These are phyloP conservation scores for Erysimum cheiranthoides DNA, from an alignment of 345 rosid species.

Conservation along the genomic window DNA sequence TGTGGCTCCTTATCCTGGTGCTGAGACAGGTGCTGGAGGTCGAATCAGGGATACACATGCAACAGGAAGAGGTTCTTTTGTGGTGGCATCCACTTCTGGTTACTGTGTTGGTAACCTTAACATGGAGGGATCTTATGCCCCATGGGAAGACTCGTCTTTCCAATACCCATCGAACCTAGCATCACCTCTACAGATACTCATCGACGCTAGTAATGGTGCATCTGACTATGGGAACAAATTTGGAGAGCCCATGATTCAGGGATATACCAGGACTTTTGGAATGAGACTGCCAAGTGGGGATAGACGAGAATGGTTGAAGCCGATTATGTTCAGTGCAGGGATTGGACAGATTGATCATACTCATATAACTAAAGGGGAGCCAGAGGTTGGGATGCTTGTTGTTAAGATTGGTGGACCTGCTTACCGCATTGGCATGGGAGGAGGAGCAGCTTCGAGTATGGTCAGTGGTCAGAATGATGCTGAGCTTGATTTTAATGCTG, in stretches of 20 bases:
- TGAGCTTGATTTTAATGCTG: constrained; percentile 97
- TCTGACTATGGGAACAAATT: constrained; percentile 96
- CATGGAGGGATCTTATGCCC: constrained; percentile 81
- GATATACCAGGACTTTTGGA: constrained; percentile 88
- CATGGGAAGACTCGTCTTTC: constrained; percentile 88
- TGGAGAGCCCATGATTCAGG: constrained; percentile 96
- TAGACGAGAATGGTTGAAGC: constrained; percentile 96
- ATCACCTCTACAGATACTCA: constrained; percentile 86
- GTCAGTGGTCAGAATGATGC: constrained; percentile 98
- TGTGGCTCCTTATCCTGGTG: constrained; percentile 98
- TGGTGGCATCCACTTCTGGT: constrained; percentile 86
- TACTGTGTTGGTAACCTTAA: constrained; percentile 88
- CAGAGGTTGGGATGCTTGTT: constrained; percentile 90
- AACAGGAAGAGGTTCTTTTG: constrained; percentile 94
- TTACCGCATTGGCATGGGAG: constrained; percentile 96
- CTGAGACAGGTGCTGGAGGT: constrained; percentile 98
- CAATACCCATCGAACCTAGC: constrained; percentile 81
- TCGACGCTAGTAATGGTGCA: constrained; percentile 94
- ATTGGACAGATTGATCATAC: constrained; percentile 93
- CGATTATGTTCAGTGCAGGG: constrained; percentile 95
- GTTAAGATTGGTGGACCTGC: constrained; percentile 99
- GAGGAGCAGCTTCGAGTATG: constrained; percentile 99
- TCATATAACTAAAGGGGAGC: constrained; percentile 83
- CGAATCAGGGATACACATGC: constrained; percentile 98
- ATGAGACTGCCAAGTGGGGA: constrained; percentile 95